Evolutionary conservation across 1,139 yeast species (phyloP).

Genomic region (Debaryomyces subglobosus): DNA sequence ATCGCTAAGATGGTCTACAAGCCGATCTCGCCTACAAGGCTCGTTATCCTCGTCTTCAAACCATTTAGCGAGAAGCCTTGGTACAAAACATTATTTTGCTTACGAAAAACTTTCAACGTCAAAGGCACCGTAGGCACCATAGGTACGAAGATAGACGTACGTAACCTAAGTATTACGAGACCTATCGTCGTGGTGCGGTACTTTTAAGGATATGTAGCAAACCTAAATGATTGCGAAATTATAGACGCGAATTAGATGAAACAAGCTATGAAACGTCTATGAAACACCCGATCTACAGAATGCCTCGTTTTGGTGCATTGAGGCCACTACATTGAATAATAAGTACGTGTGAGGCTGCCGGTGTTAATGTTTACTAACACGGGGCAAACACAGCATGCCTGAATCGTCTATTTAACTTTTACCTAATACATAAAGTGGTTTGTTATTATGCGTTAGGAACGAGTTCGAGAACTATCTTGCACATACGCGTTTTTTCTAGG

Average conservation of each 20-base stretch:
- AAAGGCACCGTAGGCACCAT: background rate
- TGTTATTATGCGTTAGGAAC: background rate
- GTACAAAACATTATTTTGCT: background rate
- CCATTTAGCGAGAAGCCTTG: background rate
- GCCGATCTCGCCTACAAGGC: background rate
- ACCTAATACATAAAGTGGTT: background rate
- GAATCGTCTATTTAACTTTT: conserved; percentile 1
- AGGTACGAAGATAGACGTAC: background rate
- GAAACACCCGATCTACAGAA: background rate
- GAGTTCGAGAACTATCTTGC: background rate
- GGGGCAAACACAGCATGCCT: background rate
- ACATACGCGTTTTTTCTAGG: background rate
- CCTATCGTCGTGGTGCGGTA: background rate
- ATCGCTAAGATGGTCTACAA: background rate
- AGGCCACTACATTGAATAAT: background rate
- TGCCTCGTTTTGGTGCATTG: background rate
- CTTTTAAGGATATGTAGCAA: background rate
- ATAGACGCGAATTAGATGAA: background rate
- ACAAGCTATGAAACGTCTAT: background rate
- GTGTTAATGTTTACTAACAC: background rate
- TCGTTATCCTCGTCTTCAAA: background rate
- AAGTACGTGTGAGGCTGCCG: background rate
- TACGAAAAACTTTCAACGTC: background rate
- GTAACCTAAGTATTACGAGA: background rate
- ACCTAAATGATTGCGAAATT: background rate